Base-by-base conservation (phyloP, 2,329 filamentous ascomycete species). In the Zopfia rhizophila region DNA sequence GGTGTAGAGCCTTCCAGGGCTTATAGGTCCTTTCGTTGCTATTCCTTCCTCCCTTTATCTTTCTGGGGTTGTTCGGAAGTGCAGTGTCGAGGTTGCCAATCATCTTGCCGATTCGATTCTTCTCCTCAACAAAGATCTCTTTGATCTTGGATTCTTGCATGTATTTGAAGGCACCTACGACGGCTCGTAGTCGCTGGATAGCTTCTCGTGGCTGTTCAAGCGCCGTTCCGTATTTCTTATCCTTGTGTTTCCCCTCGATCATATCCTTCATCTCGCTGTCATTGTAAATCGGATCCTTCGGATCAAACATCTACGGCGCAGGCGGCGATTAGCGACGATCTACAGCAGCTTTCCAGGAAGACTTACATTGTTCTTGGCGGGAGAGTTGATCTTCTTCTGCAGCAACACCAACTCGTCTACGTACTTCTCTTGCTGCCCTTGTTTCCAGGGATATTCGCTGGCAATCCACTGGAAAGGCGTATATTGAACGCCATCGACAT, bases 401-500 rank as follows among this genome's bases (percentile, higher is more conserved):
- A n/a, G n/a, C n/a, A n/a, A n/a, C n/a, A n/a, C n/a, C n/a, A n/a
- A n/a, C n/a, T n/a, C n/a, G n/a, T n/a, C 24, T n/a, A 27, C 24
- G 24, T n/a, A 27, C 8, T n/a, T 27, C 24, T n/a, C n/a, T 27
- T 27, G 8, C 24, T 27, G n/a, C n/a, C n/a, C n/a, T n/a, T n/a
- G n/a, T n/a, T n/a, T n/a, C n/a, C n/a, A n/a, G n/a, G 24, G 24
- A 14, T 31, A 31, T 14, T 8, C 7, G 13, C 7, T 8, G 7
- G 29, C 29, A 8, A 31, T 31, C 29, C 29, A 31, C 29, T 31
- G 11, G 13, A 31, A 31, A 31, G 29, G 29, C 7, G 29, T 31
- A 31, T 31, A 31, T 31, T 31, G 29, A 7, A 10, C 7, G 7
- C 17, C 11, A 31, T 31, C 29, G 7, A 7, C 17, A 8, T 8